A percentile compares a stretch with the other conserved stretches of the same genome.
Conservation (phyloP, 495 filamentous ascomycete species). For the Aspergillus cavernicola region DNA sequence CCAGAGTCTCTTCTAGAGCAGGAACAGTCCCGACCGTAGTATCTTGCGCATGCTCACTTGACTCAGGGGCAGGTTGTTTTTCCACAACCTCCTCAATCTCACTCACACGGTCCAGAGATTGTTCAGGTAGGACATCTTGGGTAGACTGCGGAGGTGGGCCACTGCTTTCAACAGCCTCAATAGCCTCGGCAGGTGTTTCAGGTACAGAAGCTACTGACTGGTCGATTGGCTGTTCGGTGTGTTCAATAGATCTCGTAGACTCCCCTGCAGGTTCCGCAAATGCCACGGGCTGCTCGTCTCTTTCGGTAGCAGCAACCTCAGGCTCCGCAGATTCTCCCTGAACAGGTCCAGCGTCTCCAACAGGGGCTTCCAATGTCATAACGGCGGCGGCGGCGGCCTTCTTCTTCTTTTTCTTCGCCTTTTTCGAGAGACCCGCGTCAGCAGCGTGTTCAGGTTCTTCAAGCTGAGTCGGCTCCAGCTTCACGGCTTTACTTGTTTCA, state of each 20-base stretch:
- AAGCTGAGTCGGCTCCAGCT: conserved; percentile 1
- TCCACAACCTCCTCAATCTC: too few species aligned
- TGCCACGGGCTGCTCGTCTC: not conserved
- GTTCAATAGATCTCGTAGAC: not conserved
- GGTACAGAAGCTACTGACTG: not conserved
- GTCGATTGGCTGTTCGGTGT: not conserved
- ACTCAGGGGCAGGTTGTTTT: too few species aligned
- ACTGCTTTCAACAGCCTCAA: too few species aligned
- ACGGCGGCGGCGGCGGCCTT: conserved; percentile 13
- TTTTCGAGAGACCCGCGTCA: conserved; percentile 26
- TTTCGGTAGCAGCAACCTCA: not conserved
- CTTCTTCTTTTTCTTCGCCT: conserved; percentile 38
- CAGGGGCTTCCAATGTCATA: not conserved
- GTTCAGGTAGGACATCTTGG: too few species aligned
- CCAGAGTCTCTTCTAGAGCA: conserved; percentile 1
- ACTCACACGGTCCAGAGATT: too few species aligned
- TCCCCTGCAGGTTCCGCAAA: not conserved
- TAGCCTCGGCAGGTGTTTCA: not conserved
- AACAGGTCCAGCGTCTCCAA: too few species aligned
- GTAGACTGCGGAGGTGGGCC: too few species aligned
- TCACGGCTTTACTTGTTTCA: not conserved
- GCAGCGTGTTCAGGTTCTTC: conserved; percentile 11
- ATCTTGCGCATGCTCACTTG: not conserved
- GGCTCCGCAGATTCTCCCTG: too few species aligned
- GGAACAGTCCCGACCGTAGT: not conserved